These are phyloP conservation scores for Pichia nakasei DNA, from an alignment of 805 yeast genomes.

Conservation along the genomic window DNA sequence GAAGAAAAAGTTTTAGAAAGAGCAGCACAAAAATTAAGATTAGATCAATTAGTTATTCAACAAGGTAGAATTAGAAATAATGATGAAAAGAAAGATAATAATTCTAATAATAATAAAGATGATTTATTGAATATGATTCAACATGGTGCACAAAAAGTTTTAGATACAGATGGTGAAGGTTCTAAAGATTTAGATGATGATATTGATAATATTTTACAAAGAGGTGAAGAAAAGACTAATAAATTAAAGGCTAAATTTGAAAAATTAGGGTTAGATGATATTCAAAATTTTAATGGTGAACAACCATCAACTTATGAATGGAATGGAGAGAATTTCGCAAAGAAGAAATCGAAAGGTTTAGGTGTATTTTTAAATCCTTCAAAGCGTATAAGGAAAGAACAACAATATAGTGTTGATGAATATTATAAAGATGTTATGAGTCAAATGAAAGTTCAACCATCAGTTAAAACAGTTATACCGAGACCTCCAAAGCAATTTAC, in stretches of 20 bases:
- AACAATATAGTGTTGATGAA: slow-evolving; percentile 67
- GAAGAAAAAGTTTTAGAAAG: slow-evolving; percentile 94
- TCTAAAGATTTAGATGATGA: slow-evolving; percentile 32
- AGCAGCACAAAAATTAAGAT: slow-evolving; percentile 86
- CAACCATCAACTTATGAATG: slow-evolving; percentile 78
- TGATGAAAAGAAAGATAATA: slow-evolving; percentile 18
- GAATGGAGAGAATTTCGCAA: slow-evolving; percentile 86
- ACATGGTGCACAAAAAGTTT: slow-evolving; percentile 87
- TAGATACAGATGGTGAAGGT: slow-evolving; percentile 36
- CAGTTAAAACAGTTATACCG: slow-evolving; percentile 36
- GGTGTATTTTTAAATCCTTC: slow-evolving; percentile 67
- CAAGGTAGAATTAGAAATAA: slow-evolving; percentile 62
- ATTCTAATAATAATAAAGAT: slow-evolving; percentile 50
- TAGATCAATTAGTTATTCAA: slow-evolving; percentile 93
- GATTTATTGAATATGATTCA: slow-evolving; percentile 93
- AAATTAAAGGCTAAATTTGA: slow-evolving; percentile 74
- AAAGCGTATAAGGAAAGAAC: slow-evolving; percentile 69
- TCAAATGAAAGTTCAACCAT: slow-evolving; percentile 22
- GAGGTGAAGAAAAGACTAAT: slow-evolving; percentile 77
- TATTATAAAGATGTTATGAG: slow-evolving; percentile 62
- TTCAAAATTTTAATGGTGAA: slow-evolving; percentile 84
- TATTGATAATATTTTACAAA: slow-evolving; percentile 61
- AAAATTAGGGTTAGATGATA: slow-evolving; percentile 82
- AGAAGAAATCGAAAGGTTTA: slow-evolving; percentile 38
- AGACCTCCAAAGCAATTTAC: slow-evolving; percentile 57